Conservation (phyloP, 192 early-diverging fungal genomes). For the Backusella mclennaniae region DNA sequence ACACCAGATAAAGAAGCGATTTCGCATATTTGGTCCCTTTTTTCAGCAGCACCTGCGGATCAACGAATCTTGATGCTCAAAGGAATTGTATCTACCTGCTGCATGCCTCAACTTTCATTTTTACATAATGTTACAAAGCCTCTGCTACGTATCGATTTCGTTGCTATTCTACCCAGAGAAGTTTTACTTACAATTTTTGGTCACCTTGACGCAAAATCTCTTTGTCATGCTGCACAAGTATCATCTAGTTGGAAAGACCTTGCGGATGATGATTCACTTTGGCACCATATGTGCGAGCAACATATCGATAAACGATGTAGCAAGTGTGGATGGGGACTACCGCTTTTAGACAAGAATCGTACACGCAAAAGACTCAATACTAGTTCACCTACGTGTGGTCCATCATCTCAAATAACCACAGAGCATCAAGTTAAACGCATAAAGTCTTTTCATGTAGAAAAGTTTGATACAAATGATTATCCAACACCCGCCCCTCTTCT, state of each 20-base stretch:
- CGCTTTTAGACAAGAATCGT: conserved; percentile 54
- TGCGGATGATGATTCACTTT: conserved; percentile 90
- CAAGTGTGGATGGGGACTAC: conserved; percentile 97
- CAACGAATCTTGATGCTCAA: conserved; percentile 67
- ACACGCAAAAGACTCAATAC: conserved; percentile 20
- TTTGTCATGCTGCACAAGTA: conserved; percentile 91
- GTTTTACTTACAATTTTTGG: conserved; percentile 79
- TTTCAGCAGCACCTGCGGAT: conserved; percentile 61
- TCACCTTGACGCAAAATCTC: conserved; percentile 86
- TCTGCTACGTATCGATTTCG: conserved; percentile 82
- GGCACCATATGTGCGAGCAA: conserved; percentile 97
- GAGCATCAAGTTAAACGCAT: not conserved
- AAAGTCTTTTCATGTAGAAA: not conserved
- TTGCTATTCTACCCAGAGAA: conserved; percentile 74
- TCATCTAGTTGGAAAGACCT: conserved; percentile 76
- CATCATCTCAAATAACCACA: not conserved
- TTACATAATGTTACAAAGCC: conserved; percentile 65
- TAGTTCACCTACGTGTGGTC: not conserved
- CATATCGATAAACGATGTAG: conserved; percentile 95
- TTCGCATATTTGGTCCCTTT: conserved; percentile 64
- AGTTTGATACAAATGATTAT: not conserved
- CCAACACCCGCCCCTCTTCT: not conserved
- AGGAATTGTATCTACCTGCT: conserved; percentile 77
- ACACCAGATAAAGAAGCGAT: conserved; percentile 56
- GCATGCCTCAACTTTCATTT: conserved; percentile 84